phyloP scores from a whole-genome alignment of 2,329 filamentous ascomycete species.

The Neonectria magnoliae region DNA sequence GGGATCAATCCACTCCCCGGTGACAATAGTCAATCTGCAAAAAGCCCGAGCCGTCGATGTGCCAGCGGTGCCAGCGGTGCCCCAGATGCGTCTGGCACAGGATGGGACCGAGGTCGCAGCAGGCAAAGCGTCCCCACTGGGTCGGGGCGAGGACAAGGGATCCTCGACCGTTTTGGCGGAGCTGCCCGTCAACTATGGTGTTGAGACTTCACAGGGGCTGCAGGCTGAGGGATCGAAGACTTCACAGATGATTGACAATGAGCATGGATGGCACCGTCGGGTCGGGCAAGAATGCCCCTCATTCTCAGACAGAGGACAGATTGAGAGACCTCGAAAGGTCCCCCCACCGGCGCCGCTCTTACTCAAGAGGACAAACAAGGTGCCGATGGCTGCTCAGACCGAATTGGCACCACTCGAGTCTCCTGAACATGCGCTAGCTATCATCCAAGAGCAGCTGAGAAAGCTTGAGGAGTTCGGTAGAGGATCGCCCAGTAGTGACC shows the following conservation, averaged over 20 bases:
- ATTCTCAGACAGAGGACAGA: constrained; percentile 64
- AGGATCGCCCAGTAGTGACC: constrained; percentile 46
- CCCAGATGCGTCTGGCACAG: constrained; percentile 18
- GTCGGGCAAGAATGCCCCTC: constrained; percentile 68
- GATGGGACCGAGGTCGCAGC: constrained; percentile 16
- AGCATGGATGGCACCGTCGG: constrained; percentile 61
- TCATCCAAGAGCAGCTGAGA: constrained; percentile 63
- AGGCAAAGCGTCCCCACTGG: constrained; percentile 25
- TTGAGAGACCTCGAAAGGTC: constrained; percentile 59
- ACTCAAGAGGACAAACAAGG: constrained; percentile 55
- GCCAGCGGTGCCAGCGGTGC: constrained; percentile 23
- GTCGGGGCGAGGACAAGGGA: constrained; percentile 47
- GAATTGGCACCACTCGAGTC: constrained; percentile 65
- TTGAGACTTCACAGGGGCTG: constrained; percentile 23
- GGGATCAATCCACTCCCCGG: constrained; percentile 62
- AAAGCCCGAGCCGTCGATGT: constrained; percentile 51
- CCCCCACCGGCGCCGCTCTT: constrained; percentile 66
- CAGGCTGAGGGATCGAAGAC: constrained; percentile 21
- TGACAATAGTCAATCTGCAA: constrained; percentile 56
- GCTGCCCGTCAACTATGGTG: constrained; percentile 28
- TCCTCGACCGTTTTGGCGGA: constrained; percentile 59
- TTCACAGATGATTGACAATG: constrained; percentile 12
- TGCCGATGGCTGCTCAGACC: constrained; percentile 56
- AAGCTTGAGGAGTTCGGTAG: constrained; percentile 57
- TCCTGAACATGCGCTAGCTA: constrained; percentile 58